Percentiles rank a stretch among this genome's conserved stretches.
phyloP scores from a whole-genome alignment of 2,329 filamentous ascomycete genomes.

The Dothideomycetes sp. region DNA sequence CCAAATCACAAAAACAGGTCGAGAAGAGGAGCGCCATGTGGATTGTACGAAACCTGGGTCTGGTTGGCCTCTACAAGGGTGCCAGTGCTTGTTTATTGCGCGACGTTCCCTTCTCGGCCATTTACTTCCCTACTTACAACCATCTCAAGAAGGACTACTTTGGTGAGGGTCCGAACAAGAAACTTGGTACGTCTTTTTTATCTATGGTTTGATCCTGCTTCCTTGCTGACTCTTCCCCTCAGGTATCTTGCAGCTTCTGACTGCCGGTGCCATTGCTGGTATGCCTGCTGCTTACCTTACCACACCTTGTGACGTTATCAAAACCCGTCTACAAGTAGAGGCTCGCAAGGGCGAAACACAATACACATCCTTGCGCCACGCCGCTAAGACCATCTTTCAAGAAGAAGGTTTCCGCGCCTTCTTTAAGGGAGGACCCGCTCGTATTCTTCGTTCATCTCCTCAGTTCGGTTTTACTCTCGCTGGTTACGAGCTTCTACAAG shows the following conservation, averaged over 20 bases:
- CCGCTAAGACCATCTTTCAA: constrained; percentile 70
- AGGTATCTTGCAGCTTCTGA: constrained; percentile 77
- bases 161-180: constrained; percentile 78
- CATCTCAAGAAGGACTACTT: constrained; percentile 93
- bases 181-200: constrained; percentile 45
- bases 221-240: background rate
- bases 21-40: constrained; percentile 91
- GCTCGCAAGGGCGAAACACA: constrained; percentile 86
- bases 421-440: constrained; percentile 95
- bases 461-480: constrained; percentile 98
- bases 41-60: constrained; percentile 92
- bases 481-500: constrained; percentile 86
- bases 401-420: constrained; percentile 94
- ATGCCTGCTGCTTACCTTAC: constrained; percentile 67
- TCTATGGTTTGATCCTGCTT: too few relatives aligned
- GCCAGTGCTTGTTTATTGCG: constrained; percentile 88
- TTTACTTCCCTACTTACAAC: constrained; percentile 96
- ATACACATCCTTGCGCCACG: constrained; percentile 82
- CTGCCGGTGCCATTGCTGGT: constrained; percentile 74
- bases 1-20: constrained; percentile 63
- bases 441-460: constrained; percentile 88
- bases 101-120: constrained; percentile 95
- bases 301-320: constrained; percentile 97
- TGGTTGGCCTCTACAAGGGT: constrained; percentile 93
- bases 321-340: constrained; percentile 95